These are phyloP conservation scores for Collariella sp. DNA, from an alignment of 495 filamentous ascomycete genomes.

Conservation along the genomic window DNA sequence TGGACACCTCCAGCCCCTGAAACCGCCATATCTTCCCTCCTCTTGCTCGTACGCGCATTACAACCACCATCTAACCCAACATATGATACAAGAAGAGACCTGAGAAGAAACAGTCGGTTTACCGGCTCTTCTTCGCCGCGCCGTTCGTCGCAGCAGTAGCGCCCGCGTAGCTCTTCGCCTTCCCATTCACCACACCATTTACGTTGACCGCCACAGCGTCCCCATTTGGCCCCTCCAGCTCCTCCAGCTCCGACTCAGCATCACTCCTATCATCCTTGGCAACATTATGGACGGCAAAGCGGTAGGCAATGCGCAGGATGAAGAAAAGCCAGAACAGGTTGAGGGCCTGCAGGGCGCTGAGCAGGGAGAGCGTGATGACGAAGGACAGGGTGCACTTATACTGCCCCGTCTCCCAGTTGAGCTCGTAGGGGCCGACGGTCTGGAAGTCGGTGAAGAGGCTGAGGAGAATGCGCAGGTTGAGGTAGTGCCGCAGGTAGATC, in stretches of 20 bases:
- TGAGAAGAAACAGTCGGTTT: neutral
- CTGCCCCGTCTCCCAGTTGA: constrained; percentile 76
- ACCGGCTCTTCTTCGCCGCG: constrained; percentile 5
- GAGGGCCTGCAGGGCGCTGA: constrained; percentile 66
- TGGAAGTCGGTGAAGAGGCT: constrained; percentile 80
- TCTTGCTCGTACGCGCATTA: neutral
- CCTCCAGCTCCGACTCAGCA: constrained; percentile 36
- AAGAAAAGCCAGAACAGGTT: constrained; percentile 85
- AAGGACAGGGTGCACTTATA: constrained; percentile 78
- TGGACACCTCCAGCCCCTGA: no score
- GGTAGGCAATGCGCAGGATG: constrained; percentile 64
- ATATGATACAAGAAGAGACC: constrained; percentile 1
- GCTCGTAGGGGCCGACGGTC: constrained; percentile 77
- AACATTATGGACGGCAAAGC: constrained; percentile 40
- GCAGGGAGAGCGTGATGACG: constrained; percentile 59
- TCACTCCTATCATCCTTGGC: constrained; percentile 48
- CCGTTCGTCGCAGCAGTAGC: neutral
- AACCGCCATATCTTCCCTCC: neutral
- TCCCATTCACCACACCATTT: no score
- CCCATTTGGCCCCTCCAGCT: constrained; percentile 7
- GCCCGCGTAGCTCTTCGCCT: neutral
- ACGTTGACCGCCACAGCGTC: no score
- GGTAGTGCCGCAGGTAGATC: constrained; percentile 86
- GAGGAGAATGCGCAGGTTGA: constrained; percentile 83
- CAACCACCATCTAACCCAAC: neutral